phyloP scores from a whole-genome alignment of 352 stramenopile species.

The Stramenopiles sp. region DNA sequence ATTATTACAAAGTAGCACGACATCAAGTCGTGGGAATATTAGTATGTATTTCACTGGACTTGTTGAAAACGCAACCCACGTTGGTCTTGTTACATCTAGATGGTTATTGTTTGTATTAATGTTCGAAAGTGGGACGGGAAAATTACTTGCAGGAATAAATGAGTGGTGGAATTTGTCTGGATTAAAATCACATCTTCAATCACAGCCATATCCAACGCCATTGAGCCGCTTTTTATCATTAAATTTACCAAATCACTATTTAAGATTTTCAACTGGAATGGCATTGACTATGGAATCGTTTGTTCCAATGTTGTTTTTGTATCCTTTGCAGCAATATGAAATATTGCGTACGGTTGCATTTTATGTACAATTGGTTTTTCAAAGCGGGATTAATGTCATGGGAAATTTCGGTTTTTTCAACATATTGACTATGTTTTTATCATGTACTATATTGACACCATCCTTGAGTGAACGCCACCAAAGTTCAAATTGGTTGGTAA shows the following conservation, averaged over 20 bases:
- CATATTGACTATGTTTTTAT: background rate
- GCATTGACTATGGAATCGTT: background rate
- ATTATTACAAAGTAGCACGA: no score
- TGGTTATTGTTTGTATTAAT: conserved; percentile 2
- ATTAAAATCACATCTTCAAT: background rate
- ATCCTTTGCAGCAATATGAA: background rate
- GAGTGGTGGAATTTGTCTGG: background rate
- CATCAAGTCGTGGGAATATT: no score
- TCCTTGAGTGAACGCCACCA: no score
- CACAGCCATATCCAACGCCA: background rate
- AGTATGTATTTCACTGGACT: background rate
- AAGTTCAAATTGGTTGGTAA: no score
- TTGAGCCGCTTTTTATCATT: background rate
- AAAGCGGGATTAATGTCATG: background rate
- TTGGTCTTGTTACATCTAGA: background rate
- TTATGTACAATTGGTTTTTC: background rate
- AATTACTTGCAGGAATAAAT: background rate
- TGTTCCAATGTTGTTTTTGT: background rate
- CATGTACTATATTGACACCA: background rate
- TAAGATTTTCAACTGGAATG: background rate
- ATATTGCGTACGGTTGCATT: background rate
- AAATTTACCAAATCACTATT: background rate
- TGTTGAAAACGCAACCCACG: background rate
- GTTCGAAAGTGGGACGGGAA: background rate
- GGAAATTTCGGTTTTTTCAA: background rate